Percentiles rank a stretch among this genome's conserved stretches.
phyloP scores from a whole-genome alignment of 192 early-diverging fungal species.

The Cetraspora pellucida region DNA sequence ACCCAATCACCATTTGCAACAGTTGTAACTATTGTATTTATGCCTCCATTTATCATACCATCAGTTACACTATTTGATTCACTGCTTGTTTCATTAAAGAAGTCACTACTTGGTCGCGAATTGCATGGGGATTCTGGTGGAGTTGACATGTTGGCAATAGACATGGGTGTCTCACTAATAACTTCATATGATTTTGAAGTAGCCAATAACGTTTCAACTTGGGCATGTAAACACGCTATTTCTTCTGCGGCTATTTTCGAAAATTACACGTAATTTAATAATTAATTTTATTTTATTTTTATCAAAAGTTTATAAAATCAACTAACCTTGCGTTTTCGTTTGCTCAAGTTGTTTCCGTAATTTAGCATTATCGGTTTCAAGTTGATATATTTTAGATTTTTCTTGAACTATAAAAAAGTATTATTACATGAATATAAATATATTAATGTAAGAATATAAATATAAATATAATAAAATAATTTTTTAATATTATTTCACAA shows the following conservation, averaged over 20 bases:
- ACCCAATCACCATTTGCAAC: conserved; percentile 8
- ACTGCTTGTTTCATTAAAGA: neutral
- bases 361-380: conserved; percentile 9
- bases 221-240: neutral
- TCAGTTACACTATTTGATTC: neutral
- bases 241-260: neutral
- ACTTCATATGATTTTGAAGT: neutral
- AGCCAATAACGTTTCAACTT: neutral
- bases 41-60: neutral
- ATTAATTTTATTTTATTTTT: neutral
- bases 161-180: neutral
- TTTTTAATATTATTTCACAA: too few relatives aligned
- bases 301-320: neutral
- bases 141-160: neutral
- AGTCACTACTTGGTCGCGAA: neutral
- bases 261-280: neutral
- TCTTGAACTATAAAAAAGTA: conserved; percentile 13
- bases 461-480: too few relatives aligned
- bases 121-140: conserved; percentile 21
- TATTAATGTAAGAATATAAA: too few relatives aligned
- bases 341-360: conserved; percentile 24
- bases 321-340: neutral
- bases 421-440: too few relatives aligned
- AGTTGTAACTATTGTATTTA: too few relatives aligned
- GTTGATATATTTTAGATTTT: conserved; percentile 4